These are phyloP conservation scores for Aspergillus conjunctus DNA, from an alignment of 495 filamentous ascomycete genomes.

Conservation along the genomic window DNA sequence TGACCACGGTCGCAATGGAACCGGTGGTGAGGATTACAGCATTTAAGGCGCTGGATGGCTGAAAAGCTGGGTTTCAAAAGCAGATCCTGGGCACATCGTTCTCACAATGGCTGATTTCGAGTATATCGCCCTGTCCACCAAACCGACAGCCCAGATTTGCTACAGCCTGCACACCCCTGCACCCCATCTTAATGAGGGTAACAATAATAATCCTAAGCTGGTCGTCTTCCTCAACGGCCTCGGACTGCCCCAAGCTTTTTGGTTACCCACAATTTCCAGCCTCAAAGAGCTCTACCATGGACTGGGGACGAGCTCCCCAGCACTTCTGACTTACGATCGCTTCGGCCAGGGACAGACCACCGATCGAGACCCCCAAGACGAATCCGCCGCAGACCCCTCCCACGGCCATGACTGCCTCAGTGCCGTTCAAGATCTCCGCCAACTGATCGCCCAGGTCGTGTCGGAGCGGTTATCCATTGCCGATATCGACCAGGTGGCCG, in stretches of 20 bases:
- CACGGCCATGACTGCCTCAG: slow-evolving; percentile 56
- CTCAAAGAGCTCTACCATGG: slow-evolving; percentile 36
- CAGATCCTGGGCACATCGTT: too few relatives aligned
- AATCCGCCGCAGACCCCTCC: slow-evolving; percentile 35
- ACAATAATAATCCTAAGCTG: slow-evolving; percentile 31
- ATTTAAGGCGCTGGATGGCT: too few relatives aligned
- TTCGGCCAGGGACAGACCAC: slow-evolving; percentile 61
- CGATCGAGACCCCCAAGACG: slow-evolving; percentile 56
- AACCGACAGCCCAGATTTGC: slow-evolving; percentile 32
- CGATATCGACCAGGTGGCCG: slow-evolving; percentile 19
- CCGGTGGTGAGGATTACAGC: too few relatives aligned
- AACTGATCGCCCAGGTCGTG: slow-evolving; percentile 48
- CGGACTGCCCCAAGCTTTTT: slow-evolving; percentile 51
- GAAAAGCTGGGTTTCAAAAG: too few relatives aligned
- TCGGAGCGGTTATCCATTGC: slow-evolving; percentile 20
- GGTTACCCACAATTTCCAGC: slow-evolving; percentile 48
- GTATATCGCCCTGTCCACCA: slow-evolving; percentile 29
- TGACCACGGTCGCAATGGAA: too few relatives aligned
- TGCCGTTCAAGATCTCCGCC: slow-evolving; percentile 53
- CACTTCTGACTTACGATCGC: slow-evolving; percentile 64
- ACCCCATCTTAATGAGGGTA: slow-evolving; percentile 11
- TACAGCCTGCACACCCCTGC: slow-evolving; percentile 29
- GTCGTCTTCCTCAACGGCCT: slow-evolving; percentile 67
- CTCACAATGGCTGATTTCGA: slow-evolving; percentile 19
- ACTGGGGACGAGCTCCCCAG: slow-evolving; percentile 31